Conservation (phyloP, 129 eudicot species). For the Flaveria brownii region DNA sequence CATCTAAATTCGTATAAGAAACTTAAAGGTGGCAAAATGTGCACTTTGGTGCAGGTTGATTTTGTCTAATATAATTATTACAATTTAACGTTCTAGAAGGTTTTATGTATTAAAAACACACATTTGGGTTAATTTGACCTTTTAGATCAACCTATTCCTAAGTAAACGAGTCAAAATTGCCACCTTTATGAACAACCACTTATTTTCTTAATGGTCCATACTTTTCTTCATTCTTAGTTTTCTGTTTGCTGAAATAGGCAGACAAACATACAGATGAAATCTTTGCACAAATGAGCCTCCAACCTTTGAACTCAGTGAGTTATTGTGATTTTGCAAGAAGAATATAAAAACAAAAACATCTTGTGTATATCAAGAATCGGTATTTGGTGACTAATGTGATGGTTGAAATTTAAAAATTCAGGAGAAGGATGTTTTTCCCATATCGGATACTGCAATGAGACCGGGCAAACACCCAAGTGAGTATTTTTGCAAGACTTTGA, state of each 20-base stretch:
- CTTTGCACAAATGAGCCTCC: constrained; percentile 97
- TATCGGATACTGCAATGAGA: constrained; percentile 79
- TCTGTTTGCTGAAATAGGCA: constrained; percentile 48
- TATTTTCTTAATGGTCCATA: background rate
- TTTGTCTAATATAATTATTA: background rate
- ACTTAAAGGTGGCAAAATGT: background rate
- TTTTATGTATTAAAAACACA: background rate
- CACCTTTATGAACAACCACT: background rate
- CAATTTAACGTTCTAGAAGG: background rate
- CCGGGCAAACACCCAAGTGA: constrained; percentile 85
- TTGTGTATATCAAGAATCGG: background rate
- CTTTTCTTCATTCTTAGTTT: background rate
- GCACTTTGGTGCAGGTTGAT: background rate
- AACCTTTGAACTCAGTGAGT: constrained; percentile 88
- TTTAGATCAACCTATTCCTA: background rate
- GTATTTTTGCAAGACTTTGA: constrained; percentile 92
- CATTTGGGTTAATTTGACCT: background rate
- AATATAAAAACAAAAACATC: background rate
- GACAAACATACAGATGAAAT: constrained; percentile 97
- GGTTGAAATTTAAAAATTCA: constrained; percentile 10
- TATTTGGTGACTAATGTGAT: background rate
- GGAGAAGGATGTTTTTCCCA: constrained; percentile 89
- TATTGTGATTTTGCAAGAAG: background rate
- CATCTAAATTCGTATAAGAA: constrained; percentile 11
- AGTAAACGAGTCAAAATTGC: constrained; percentile 3